phyloP scores from a whole-genome alignment of 495 filamentous ascomycete genomes.

The Pseudoneurospora amorphoporcata region DNA sequence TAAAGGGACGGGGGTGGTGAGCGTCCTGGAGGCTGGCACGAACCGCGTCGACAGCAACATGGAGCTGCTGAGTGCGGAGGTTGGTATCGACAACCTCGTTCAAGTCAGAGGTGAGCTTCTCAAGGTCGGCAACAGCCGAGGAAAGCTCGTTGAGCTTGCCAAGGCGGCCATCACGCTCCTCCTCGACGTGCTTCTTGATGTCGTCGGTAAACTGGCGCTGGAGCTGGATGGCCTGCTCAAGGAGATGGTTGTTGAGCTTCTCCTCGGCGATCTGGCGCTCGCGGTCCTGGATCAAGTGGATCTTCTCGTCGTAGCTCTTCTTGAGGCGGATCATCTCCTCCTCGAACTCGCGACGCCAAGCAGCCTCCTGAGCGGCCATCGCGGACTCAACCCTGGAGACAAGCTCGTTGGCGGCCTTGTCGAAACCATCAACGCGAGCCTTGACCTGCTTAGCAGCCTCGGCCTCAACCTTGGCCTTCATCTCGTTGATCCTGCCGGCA shows the following conservation, averaged over 20 bases:
- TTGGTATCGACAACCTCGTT: slow-evolving; percentile 78
- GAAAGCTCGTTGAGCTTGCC: slow-evolving; percentile 74
- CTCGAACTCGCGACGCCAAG: slow-evolving; percentile 84
- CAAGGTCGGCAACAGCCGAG: slow-evolving; percentile 65
- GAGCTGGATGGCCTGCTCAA: slow-evolving; percentile 82
- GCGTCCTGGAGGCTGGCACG: slow-evolving; percentile 67
- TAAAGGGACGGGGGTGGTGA: slow-evolving; percentile 68
- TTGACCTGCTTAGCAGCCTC: slow-evolving; percentile 70
- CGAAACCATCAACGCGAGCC: slow-evolving; percentile 47
- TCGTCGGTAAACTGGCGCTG: slow-evolving; percentile 72
- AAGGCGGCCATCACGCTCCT: slow-evolving; percentile 78
- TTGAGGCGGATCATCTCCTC: slow-evolving; percentile 70
- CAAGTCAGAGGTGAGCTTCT: slow-evolving; percentile 75
- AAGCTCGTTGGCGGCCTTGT: slow-evolving; percentile 52
- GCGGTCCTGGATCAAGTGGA: slow-evolving; percentile 63
- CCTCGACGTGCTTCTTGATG: slow-evolving; percentile 73
- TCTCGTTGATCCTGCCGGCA: slow-evolving; percentile 56
- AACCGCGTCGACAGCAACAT: slow-evolving; percentile 90
- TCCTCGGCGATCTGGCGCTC: slow-evolving; percentile 68
- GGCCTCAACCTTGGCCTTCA: slow-evolving; percentile 56
- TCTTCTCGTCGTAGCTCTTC: slow-evolving; percentile 64
- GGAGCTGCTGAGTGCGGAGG: slow-evolving; percentile 87
- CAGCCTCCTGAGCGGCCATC: slow-evolving; percentile 61
- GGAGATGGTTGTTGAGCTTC: slow-evolving; percentile 68
- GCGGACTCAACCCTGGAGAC: slow-evolving; percentile 66